A percentile compares a stretch with the other conserved stretches of the same genome.
phyloP scores from a whole-genome alignment of 1,284 basidiomycete species.

The Kalmanozyma brasiliensis region DNA sequence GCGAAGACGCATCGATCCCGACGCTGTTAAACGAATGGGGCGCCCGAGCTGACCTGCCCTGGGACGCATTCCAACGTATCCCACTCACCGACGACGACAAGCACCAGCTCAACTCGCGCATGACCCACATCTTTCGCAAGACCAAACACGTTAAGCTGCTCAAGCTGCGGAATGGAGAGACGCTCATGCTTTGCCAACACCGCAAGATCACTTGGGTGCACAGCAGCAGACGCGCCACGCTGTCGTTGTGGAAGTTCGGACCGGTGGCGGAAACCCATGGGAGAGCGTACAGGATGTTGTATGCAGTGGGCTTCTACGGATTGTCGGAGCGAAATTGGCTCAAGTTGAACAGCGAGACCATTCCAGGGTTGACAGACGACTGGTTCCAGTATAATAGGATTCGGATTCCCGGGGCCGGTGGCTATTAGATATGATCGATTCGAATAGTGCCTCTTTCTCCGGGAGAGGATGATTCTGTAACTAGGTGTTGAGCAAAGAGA shows the following conservation, averaged over 20 bases:
- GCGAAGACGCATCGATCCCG: too few species aligned
- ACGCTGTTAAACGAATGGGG: too few species aligned
- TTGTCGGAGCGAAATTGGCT: not conserved
- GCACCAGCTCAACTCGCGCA: not conserved
- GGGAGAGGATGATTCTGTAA: too few species aligned
- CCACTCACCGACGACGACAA: not conserved
- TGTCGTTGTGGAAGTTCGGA: conserved; percentile 13
- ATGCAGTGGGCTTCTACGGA: conserved; percentile 1
- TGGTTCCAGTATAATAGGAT: not conserved
- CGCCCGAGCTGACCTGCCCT: too few species aligned
- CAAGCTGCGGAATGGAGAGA: not conserved
- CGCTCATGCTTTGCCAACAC: conserved; percentile 10
- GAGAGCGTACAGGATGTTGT: not conserved
- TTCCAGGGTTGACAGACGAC: not conserved
- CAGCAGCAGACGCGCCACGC: not conserved
- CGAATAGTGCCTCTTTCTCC: too few species aligned
- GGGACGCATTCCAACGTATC: not conserved
- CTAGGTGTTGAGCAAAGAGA: conserved; percentile 12
- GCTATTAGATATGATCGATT: too few species aligned
- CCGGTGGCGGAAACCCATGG: not conserved
- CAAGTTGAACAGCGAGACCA: not conserved
- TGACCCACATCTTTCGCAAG: not conserved
- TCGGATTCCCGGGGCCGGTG: too few species aligned
- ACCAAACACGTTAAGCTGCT: not conserved
- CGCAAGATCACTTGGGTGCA: not conserved